These are phyloP conservation scores for Pythium dissimile DNA, from an alignment of 352 stramenopile genomes.

Conservation along the genomic window DNA sequence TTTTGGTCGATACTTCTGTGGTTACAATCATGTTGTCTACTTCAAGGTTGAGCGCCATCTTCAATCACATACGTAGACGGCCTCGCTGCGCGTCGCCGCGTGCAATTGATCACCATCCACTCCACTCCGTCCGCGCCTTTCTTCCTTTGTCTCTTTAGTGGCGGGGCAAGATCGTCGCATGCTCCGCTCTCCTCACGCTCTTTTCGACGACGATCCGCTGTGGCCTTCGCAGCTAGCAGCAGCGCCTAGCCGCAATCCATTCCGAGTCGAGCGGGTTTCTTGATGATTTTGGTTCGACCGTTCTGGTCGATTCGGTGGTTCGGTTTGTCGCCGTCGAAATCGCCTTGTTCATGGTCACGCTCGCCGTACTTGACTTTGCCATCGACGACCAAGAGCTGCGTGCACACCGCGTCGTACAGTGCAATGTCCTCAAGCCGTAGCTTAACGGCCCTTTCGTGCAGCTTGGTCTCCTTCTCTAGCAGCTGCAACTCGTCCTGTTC, in stretches of 20 bases:
- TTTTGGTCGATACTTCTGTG: no score
- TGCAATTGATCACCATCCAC: not conserved
- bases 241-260: not conserved
- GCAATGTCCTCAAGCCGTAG: not conserved
- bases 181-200: not conserved
- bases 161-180: not conserved
- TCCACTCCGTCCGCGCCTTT: not conserved
- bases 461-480: constrained; percentile 1
- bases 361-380: constrained; percentile 10
- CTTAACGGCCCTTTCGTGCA: constrained; percentile 1
- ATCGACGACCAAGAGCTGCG: not conserved
- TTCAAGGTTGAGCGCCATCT: not conserved
- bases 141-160: not conserved
- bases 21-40: no score
- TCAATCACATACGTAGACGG: constrained; percentile 1
- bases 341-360: constrained; percentile 9
- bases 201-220: not conserved
- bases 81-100: not conserved
- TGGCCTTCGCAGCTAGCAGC: not conserved
- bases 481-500: constrained; percentile 1
- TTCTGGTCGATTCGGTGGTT: constrained; percentile 1
- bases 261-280: not conserved
- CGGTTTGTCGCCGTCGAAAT: constrained; percentile 13
- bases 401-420: constrained; percentile 1
- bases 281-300: not conserved